phyloP scores from a whole-genome alignment of 2,329 filamentous ascomycete species.

The Plectosphaerella plurivora region DNA sequence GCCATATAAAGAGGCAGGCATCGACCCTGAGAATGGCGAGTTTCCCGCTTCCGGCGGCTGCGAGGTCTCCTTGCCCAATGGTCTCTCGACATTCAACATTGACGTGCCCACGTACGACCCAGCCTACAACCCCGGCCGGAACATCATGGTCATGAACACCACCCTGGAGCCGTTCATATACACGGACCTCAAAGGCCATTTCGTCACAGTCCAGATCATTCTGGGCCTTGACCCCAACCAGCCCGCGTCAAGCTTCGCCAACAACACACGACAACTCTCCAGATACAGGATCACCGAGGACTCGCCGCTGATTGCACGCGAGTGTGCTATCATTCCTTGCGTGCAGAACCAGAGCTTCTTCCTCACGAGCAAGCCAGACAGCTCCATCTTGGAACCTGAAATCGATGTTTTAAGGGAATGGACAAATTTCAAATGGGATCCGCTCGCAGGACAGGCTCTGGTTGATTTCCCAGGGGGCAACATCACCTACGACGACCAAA shows the following conservation, averaged over 20 bases:
- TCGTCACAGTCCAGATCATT: constrained; percentile 5
- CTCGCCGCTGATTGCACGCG: background rate
- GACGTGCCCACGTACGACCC: background rate
- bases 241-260: background rate
- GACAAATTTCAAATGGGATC: no score
- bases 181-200: background rate
- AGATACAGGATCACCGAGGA: background rate
- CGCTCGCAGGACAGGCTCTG: no score
- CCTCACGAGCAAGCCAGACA: background rate
- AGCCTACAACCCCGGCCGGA: background rate
- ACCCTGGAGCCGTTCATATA: constrained; percentile 1
- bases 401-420: no score
- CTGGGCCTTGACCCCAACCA: background rate
- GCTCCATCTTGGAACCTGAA: no score
- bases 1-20: no score
- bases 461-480: no score
- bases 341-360: constrained; percentile 1
- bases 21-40: no score
- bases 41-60: background rate
- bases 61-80: constrained; percentile 2
- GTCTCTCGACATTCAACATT: background rate
- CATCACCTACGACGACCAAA: no score
- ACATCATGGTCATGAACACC: constrained; percentile 5
- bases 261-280: no score
- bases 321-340: constrained; percentile 2